These are phyloP conservation scores for Rhizopus arrhizus DNA, from an alignment of 371 early-diverging fungal species.

Conservation along the genomic window DNA sequence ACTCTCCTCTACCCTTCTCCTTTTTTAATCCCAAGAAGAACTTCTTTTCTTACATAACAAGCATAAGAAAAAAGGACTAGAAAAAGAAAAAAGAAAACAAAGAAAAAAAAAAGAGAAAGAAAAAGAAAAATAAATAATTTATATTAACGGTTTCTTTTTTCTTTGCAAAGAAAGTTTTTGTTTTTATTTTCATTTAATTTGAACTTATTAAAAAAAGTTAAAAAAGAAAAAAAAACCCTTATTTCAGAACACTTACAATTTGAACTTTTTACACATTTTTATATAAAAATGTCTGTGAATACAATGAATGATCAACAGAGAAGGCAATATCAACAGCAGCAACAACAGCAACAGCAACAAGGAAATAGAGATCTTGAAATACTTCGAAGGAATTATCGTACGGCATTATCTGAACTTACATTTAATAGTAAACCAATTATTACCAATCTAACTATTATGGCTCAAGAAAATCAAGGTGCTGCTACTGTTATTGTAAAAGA, in stretches of 20 bases:
- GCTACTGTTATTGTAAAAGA: constrained; percentile 77
- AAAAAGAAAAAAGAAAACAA: neutral
- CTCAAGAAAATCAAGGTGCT: constrained; percentile 69
- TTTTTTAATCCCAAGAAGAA: neutral
- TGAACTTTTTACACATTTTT: neutral
- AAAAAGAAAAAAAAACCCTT: neutral
- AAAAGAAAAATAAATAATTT: constrained; percentile 2
- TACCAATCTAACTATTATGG: constrained; percentile 82
- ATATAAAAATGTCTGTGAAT: constrained; percentile 5
- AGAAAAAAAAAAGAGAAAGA: neutral
- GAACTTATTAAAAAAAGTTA: neutral
- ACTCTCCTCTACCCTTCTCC: neutral
- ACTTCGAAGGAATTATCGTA: constrained; percentile 38
- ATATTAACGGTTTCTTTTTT: constrained; percentile 6
- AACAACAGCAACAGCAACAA: constrained; percentile 20
- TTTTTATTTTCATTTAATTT: constrained; percentile 1
- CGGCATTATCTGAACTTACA: constrained; percentile 68
- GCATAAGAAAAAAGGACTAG: neutral
- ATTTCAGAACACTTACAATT: constrained; percentile 1
- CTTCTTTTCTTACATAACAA: neutral
- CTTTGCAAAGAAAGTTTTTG: neutral
- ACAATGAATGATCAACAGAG: constrained; percentile 7
- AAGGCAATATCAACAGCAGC: constrained; percentile 18
- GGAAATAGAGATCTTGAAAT: constrained; percentile 32
- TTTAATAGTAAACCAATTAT: constrained; percentile 92